These are phyloP conservation scores for Laguncularia racemosa DNA, from an alignment of 345 rosid species.

Conservation along the genomic window DNA sequence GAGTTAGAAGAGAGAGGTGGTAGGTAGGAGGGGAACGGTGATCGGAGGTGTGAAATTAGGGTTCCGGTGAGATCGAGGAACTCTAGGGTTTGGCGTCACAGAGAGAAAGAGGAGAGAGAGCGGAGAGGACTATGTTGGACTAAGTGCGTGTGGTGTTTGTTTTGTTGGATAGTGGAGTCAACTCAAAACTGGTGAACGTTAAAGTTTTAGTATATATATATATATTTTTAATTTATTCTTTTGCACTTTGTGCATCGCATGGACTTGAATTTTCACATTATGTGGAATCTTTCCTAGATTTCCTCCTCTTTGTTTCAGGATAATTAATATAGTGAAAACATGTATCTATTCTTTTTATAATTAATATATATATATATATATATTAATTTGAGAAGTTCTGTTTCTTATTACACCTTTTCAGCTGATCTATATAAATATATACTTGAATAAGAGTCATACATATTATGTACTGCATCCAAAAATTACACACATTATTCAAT, in stretches of 20 bases:
- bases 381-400: too few species aligned
- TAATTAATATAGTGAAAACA: background rate
- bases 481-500: too few species aligned
- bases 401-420: too few species aligned
- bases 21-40: background rate
- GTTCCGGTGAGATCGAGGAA: conserved; percentile 3
- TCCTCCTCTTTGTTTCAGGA: too few species aligned
- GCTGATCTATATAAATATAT: too few species aligned
- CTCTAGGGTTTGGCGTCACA: conserved; percentile 3
- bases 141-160: background rate
- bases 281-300: background rate
- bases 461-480: too few species aligned
- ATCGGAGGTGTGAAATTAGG: background rate
- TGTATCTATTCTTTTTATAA: background rate
- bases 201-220: too few species aligned
- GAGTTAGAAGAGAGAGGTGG: background rate
- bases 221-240: too few species aligned
- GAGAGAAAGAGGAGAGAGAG: background rate
- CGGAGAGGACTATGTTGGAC: background rate
- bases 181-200: background rate
- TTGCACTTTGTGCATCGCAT: background rate
- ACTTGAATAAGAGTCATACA: too few species aligned
- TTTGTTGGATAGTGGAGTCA: background rate
- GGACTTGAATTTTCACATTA: background rate
- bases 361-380: too few species aligned